A percentile compares a stretch with the other conserved stretches of the same genome.
Evolutionary conservation across 768 basidiomycete species (phyloP).

Genomic region (Butyriboletus loyo): DNA sequence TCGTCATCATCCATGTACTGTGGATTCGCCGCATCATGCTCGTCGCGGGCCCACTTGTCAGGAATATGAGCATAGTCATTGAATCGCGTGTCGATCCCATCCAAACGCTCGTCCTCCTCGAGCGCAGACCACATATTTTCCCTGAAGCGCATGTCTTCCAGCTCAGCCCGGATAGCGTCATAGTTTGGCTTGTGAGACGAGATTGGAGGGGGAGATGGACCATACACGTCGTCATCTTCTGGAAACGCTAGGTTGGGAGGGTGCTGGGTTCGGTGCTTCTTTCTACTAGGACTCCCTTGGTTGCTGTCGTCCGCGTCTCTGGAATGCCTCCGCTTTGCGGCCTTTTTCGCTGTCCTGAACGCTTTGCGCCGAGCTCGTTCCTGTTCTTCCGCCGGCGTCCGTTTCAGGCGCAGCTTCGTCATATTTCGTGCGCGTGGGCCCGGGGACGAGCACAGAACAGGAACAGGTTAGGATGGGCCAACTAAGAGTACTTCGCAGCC

Average conservation of each 20-base stretch:
- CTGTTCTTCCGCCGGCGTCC: constrained; percentile 58
- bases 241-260: background rate
- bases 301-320: constrained; percentile 11
- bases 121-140: constrained; percentile 73
- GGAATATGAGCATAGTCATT: constrained; percentile 74
- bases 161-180: constrained; percentile 48
- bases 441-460: too few relatives aligned
- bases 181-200: constrained; percentile 38
- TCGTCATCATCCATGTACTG: constrained; percentile 76
- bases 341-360: constrained; percentile 52
- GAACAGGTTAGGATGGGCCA: too few relatives aligned
- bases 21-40: constrained; percentile 42
- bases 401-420: constrained; percentile 60
- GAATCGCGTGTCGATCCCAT: constrained; percentile 58
- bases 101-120: constrained; percentile 69
- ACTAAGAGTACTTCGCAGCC: too few relatives aligned
- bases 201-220: constrained; percentile 23
- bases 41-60: constrained; percentile 54
- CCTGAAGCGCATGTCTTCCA: constrained; percentile 65
- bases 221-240: constrained; percentile 12
- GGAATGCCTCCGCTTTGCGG: constrained; percentile 33
- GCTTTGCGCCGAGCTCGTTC: constrained; percentile 39
- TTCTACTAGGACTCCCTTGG: constrained; percentile 10
- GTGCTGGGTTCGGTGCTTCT: background rate
- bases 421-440: too few relatives aligned